phyloP scores from a whole-genome alignment of 1,284 basidiomycete genomes.

The Tylopilus orsonianus region DNA sequence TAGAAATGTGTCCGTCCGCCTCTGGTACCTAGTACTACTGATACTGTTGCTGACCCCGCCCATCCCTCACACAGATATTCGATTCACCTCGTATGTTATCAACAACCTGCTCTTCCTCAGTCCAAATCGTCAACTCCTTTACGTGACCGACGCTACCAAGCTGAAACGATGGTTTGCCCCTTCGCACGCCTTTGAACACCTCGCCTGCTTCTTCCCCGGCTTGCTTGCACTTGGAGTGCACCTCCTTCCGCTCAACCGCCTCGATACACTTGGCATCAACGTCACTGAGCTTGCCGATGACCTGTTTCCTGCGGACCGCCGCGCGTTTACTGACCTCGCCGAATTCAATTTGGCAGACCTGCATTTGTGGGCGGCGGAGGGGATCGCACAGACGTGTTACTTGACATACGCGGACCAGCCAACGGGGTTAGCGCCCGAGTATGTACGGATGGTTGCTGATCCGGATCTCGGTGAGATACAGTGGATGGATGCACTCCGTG shows the following conservation, averaged over 20 bases:
- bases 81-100: constrained; percentile 58
- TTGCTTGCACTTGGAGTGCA: constrained; percentile 70
- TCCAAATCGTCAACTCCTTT: constrained; percentile 63
- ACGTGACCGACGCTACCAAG: constrained; percentile 57
- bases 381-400: constrained; percentile 70
- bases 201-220: constrained; percentile 77
- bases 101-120: constrained; percentile 65
- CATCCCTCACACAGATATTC: constrained; percentile 57
- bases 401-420: constrained; percentile 61
- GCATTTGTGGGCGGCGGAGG: constrained; percentile 67
- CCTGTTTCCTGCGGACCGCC: constrained; percentile 37
- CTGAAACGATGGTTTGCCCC: constrained; percentile 30
- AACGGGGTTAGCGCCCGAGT: constrained; percentile 63
- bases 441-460: constrained; percentile 41
- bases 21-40: background rate
- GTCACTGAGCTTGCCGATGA: constrained; percentile 36
- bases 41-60: background rate
- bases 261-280: constrained; percentile 44
- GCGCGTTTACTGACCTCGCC: constrained; percentile 35
- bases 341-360: constrained; percentile 47
- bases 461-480: constrained; percentile 24
- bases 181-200: constrained; percentile 65
- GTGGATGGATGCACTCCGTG: constrained; percentile 54
- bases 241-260: constrained; percentile 53
- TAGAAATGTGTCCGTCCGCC: constrained; percentile 60